phyloP scores from a whole-genome alignment of 345 rosid genomes.

The Brassica nigra region DNA sequence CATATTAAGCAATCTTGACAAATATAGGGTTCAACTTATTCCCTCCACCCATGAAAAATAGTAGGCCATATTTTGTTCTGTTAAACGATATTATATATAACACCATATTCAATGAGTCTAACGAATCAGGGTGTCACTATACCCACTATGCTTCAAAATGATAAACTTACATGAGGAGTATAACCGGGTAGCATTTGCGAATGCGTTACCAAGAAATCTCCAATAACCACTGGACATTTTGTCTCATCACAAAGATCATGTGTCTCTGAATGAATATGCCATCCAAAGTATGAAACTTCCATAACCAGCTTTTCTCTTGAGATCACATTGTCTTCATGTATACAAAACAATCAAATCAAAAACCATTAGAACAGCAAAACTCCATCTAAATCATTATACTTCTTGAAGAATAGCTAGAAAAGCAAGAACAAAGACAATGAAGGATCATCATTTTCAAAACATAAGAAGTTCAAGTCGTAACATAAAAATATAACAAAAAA shows the following conservation, averaged over 20 bases:
- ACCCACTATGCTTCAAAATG: not conserved
- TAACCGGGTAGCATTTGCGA: constrained; percentile 77
- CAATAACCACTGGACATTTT: constrained; percentile 68
- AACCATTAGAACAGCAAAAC: not conserved
- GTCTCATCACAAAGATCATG: constrained; percentile 84
- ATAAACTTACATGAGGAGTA: constrained; percentile 84
- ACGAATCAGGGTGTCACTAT: not conserved
- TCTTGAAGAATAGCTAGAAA: not conserved
- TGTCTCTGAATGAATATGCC: constrained; percentile 67
- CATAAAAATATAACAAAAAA: not conserved
- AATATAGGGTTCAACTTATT: not conserved
- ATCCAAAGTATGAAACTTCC: constrained; percentile 86
- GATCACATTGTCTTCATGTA: constrained; percentile 49
- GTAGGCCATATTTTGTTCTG: too few species aligned
- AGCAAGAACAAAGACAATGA: constrained; percentile 4
- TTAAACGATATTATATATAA: too few species aligned
- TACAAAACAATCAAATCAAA: not conserved
- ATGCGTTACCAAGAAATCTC: constrained; percentile 77
- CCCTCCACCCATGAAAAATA: too few species aligned
- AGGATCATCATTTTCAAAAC: not conserved
- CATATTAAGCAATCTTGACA: constrained; percentile 2
- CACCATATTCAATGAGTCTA: not conserved
- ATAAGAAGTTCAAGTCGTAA: not conserved
- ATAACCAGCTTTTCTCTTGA: constrained; percentile 72
- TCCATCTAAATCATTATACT: not conserved